Evolutionary conservation across 345 rosid species (phyloP).

Genomic region (Dimocarpus longan): DNA sequence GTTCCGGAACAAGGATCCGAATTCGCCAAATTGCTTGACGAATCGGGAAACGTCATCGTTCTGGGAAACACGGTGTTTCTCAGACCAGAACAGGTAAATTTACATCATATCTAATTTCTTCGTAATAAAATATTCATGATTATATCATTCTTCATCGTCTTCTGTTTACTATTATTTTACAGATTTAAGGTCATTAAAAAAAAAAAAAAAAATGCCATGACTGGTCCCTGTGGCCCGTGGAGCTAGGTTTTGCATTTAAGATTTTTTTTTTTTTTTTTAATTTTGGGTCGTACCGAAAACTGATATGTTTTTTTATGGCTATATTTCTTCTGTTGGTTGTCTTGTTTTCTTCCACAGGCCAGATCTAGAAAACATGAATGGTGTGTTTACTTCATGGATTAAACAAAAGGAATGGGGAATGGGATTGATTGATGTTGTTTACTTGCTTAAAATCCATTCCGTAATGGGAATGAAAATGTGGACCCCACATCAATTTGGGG

Average conservation of each 20-base stretch:
- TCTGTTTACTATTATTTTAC: constrained; percentile 16
- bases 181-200: constrained; percentile 11
- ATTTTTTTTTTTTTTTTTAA: neutral
- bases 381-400: too few relatives aligned
- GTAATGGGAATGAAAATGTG: too few relatives aligned
- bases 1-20: constrained; percentile 54
- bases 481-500: too few relatives aligned
- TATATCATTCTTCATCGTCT: neutral
- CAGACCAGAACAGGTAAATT: constrained; percentile 75
- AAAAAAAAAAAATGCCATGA: neutral
- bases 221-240: constrained; percentile 8
- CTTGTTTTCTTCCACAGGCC: constrained; percentile 53
- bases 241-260: constrained; percentile 23
- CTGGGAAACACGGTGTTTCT: constrained; percentile 67
- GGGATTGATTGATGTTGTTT: too few relatives aligned
- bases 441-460: too few relatives aligned
- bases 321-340: constrained; percentile 34
- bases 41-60: constrained; percentile 79
- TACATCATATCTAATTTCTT: neutral
- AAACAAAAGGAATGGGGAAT: too few relatives aligned
- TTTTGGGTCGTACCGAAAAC: constrained; percentile 44
- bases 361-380: constrained; percentile 50
- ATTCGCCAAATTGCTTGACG: constrained; percentile 69
- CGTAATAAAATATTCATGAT: neutral
- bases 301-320: constrained; percentile 49